Evolutionary conservation across 2,329 filamentous ascomycete genomes (phyloP), one percentile per base, ranked within the genome.

Genomic region (Eurotiales sp.): DNA sequence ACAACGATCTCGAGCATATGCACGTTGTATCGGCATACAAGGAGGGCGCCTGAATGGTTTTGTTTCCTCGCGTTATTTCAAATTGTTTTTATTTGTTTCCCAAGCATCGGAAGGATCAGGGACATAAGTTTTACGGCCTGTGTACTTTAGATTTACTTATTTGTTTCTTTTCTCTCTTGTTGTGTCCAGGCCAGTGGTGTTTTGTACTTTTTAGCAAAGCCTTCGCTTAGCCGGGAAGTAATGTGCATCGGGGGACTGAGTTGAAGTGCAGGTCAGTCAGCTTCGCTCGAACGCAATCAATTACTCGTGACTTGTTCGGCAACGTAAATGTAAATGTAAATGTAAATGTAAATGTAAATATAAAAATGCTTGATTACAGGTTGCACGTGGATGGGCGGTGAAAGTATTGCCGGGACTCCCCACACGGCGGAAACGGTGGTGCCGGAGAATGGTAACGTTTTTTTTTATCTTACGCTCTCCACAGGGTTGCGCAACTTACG

Each of bases 191-290:
- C 52, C 46, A 53, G 25, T 55, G 50, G 50, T 52, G 50, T 59
- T 47, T 55, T 42, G 21, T 37, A 14, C 45, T 29, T 40, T 15
- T 50, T 55, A 52, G 47, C 37, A 56, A 55, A 57, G 54, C 40
- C 51, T 55, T 50, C 29, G 47, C 42, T 40, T 34, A 19, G 29
- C 19, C 36, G 30, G 23, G 48, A 30, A 48, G 47, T 29, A 48
- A 50, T 46, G 56, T 25, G 21, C 34, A 40, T 19, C 29, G 4
- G 21, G 27, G 21, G 29, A 27, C 37, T 42, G 47, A 37, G 27
- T 36, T 29, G 70, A 69, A 70, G 70, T 73, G 70, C 70, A 73
- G 70, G 68, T 70, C 68, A 67, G 57, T 62, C 57, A 46, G 57
- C 46, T 46, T 44, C 46, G 29, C 32, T 29, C 21, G 49, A 46